Evolutionary conservation across 228 moss, liverwort and hornwort species (phyloP), one percentile per base, ranked within the genome.

Genomic region (Sphagnum fallax): DNA sequence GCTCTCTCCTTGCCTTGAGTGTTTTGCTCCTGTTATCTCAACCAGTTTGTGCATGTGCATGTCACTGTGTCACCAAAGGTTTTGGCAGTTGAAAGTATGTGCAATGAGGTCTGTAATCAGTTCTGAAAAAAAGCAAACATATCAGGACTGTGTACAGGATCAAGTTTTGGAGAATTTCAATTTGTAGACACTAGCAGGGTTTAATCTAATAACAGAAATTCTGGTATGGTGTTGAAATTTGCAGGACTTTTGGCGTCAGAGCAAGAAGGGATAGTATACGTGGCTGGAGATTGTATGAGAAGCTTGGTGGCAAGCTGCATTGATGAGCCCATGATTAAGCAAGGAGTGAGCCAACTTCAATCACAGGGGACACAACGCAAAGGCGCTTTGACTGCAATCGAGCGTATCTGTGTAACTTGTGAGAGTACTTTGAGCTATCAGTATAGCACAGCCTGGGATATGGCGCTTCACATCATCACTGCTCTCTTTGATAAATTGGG

Each of bases 361-460:
- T 73, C 76, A 52, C 70, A 82, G 49, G 85, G 77, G 65, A 77
- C 80, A 65, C 81, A 86, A 65, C 75, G 85, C 50, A 83, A 83
- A 71, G 82, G 85, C 6, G 74, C 78, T 49, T 66, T 85, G 68
- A 83, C 83, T 57, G 53, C 80, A 58, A 81, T 92, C 55, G 98
- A 98, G 73, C 82, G 94, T 68, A 86, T 94, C 16, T 93, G 94
- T 75, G 94, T 78, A 10, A 89, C 89, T 65, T 84, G 88, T 63
- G 98, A 98, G 73, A 98, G 91, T 71, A 87, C 90, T 71, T 81
- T 98, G 64, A 88, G 94, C 60, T 98, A 98, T 67, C 98, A 98
- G 71, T 98, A 93, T 68, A 92, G 90, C 79, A 83, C 85, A 75
- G 90, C 98, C 16, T 98, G 92, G 93, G 98, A 93, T 68, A 98